Evolutionary conservation across 1,284 basidiomycete species (phyloP), one percentile per base, ranked within the genome.

Genomic region (Papiliotrema terrestris): DNA sequence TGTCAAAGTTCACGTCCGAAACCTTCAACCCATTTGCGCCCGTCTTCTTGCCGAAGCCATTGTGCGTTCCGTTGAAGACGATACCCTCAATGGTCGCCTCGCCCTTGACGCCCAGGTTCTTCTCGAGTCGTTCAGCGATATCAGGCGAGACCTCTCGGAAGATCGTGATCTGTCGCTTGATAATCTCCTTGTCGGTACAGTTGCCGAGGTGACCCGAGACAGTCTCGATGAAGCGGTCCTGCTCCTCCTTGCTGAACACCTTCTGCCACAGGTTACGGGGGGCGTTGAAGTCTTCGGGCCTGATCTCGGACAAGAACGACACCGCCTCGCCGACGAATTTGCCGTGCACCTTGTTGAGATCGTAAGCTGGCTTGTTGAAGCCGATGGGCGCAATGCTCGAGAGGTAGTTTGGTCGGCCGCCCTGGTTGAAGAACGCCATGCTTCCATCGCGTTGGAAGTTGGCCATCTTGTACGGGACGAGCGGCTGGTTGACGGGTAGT

Each of bases 231-330:
- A 88, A 86, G 63, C 87, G 84, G 59, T 84, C 80, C 50, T 84
- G 81, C 54, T 83, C 82, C 23, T 78, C 79, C 57, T 90, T 85
- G 58, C 81, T 82, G 80, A 91, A 87, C 23, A 95, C 91, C 67
- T 84, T 86, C 59, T 77, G 71, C 83, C 85, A 95, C 46, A 96
- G 26, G 43, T 36, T 26, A 32, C 37, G 20, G 14, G 93, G 91
- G 70, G 93, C 91, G 78, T 91, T 88, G 69, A 96, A 96, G 81
- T 96, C 92, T 86, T 69, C 52, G 20, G 91, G 88, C 36, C 85
- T 87, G 68, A 93, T 81, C 73, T 86, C 85, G 67, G 82, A 84
- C 62, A 95, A 78, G 74, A 91, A 87, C 58, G 82, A 78, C 66
- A 83, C 84, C 15, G 89, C 88, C 56, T 83, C 79, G 29, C 86